Conservation (phyloP, 2,329 filamentous ascomycete species). For the Alternaria longipes region DNA sequence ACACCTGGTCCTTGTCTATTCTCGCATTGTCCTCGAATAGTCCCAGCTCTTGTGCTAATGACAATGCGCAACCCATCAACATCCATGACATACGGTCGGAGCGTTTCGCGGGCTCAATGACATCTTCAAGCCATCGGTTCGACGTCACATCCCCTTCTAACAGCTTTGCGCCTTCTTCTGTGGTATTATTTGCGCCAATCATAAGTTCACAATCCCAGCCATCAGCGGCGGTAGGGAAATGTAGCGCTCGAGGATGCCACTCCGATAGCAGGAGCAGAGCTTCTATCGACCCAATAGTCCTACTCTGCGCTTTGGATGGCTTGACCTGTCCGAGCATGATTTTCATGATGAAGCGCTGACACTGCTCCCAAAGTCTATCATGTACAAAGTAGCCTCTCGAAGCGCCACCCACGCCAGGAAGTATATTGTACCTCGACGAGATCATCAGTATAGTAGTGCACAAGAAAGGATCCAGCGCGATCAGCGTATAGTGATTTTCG, state of each 20-base stretch:
- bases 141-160: conserved; percentile 49
- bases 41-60: conserved; percentile 62
- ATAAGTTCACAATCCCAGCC: conserved; percentile 66
- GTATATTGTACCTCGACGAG: conserved; percentile 60
- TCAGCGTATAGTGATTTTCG: conserved; percentile 58
- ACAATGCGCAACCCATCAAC: conserved; percentile 63
- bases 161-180: conserved; percentile 45
- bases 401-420: conserved; percentile 52
- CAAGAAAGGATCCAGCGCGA: conserved; percentile 62
- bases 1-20: conserved; percentile 47
- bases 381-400: conserved; percentile 64
- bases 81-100: conserved; percentile 70
- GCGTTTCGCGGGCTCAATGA: conserved; percentile 63
- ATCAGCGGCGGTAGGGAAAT: conserved; percentile 63
- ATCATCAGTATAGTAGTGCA: conserved; percentile 65
- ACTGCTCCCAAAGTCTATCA: conserved; percentile 64
- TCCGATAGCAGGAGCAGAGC: conserved; percentile 64
- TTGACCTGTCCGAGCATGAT: conserved; percentile 65
- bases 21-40: conserved; percentile 57
- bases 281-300: conserved; percentile 63
- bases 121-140: conserved; percentile 62
- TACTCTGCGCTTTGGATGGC: conserved; percentile 59
- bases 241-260: conserved; percentile 65
- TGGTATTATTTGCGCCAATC: conserved; percentile 53
- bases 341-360: conserved; percentile 62